Conservation (phyloP, 2,329 filamentous ascomycete genomes). For the Pochonia chlamydosporia region DNA sequence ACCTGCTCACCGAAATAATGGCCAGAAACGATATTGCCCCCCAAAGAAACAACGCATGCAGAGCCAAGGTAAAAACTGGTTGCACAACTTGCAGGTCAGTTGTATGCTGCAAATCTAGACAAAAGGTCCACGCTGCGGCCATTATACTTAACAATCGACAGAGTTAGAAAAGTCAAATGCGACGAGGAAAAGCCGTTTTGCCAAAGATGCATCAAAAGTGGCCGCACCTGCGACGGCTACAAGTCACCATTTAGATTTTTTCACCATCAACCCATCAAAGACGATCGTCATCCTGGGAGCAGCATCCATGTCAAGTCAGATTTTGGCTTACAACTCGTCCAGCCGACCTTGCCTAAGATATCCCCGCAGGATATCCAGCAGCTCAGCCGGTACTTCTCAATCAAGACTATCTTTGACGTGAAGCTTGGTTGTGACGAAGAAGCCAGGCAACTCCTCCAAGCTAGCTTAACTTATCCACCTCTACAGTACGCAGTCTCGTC, state of each 20-base stretch:
- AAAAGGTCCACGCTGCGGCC: conserved; percentile 7
- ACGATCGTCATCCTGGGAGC: not conserved
- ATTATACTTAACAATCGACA: conserved; percentile 16
- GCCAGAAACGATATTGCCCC: conserved; percentile 13
- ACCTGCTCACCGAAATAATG: conserved; percentile 13
- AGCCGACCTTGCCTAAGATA: conserved; percentile 12
- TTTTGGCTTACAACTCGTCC: conserved; percentile 13
- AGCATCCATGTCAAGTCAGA: conserved; percentile 9
- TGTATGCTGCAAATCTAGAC: not conserved
- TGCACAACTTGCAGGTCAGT: conserved; percentile 38
- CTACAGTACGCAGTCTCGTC: conserved; percentile 34
- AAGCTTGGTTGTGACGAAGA: conserved; percentile 30
- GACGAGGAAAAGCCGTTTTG: conserved; percentile 30
- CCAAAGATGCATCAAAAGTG: conserved; percentile 29
- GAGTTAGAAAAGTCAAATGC: conserved; percentile 32
- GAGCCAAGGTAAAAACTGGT: conserved; percentile 34
- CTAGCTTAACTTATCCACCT: conserved; percentile 26
- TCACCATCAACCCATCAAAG: too few species aligned
- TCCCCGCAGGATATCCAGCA: conserved; percentile 23
- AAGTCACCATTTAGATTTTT: conserved; percentile 30
- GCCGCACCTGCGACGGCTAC: conserved; percentile 37
- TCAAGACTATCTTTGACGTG: conserved; percentile 34
- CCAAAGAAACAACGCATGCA: conserved; percentile 18
- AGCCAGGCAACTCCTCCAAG: conserved; percentile 32
- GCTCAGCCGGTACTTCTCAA: conserved; percentile 34